Percentiles rank a stretch among this genome's conserved stretches.
These are phyloP conservation scores for Lodderomyces metapsilosis DNA, from an alignment of 1,139 yeast species.

Conservation along the genomic window DNA sequence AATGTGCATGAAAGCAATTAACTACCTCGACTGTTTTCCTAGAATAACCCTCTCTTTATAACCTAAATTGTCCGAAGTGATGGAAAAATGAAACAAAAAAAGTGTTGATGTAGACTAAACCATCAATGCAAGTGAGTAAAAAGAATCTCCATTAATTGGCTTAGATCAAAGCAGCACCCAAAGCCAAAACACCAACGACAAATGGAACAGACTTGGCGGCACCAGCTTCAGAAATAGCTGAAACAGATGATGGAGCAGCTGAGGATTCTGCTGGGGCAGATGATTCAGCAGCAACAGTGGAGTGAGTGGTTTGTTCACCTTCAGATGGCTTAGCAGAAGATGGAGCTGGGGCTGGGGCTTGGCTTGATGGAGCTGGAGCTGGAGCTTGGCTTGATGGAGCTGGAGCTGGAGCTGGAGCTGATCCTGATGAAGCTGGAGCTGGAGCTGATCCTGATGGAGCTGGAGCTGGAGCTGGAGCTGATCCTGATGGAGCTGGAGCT, in stretches of 20 bases:
- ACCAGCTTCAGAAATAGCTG: slow-evolving; percentile 26
- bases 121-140: too few species aligned
- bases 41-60: too few species aligned
- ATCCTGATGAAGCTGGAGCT: too few species aligned
- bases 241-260: slow-evolving; percentile 31
- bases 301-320: neutral
- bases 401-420: slow-evolving; percentile 5
- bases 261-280: slow-evolving; percentile 9
- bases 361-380: too few species aligned
- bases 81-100: too few species aligned
- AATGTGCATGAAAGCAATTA: too few species aligned
- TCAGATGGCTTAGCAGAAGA: too few species aligned
- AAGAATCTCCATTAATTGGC: slow-evolving; percentile 15
- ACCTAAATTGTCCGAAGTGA: too few species aligned
- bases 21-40: too few species aligned
- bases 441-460: slow-evolving; percentile 35
- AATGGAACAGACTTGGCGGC: slow-evolving; percentile 51
- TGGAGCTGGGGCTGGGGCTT: slow-evolving; percentile 28
- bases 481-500: neutral
- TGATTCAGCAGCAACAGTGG: slow-evolving; percentile 5
- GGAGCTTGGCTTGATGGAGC: slow-evolving; percentile 35
- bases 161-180: slow-evolving; percentile 41
- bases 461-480: slow-evolving; percentile 5
- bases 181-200: slow-evolving; percentile 5
- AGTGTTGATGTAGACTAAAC: too few species aligned